phyloP scores from a whole-genome alignment of 768 basidiomycete species.

The Tulasnella sp. region DNA sequence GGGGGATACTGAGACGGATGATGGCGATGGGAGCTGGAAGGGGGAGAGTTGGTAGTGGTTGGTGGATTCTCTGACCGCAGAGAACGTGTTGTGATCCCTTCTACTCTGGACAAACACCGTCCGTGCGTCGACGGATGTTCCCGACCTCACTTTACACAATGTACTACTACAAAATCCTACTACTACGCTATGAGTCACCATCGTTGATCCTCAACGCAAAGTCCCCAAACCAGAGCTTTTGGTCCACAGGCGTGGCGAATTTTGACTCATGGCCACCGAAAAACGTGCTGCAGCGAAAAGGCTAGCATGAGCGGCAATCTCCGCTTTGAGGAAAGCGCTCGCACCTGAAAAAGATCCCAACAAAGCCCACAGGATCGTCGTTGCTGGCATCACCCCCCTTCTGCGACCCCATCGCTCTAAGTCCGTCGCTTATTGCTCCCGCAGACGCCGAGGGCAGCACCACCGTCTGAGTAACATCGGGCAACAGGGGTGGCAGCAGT shows the following conservation, averaged over 20 bases:
- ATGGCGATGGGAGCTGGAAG: not conserved
- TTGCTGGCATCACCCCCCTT: not conserved
- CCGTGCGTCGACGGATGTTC: not conserved
- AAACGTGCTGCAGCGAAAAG: slow-evolving; percentile 57
- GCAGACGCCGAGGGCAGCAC: not conserved
- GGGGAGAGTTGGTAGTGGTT: not conserved
- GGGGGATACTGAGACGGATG: not conserved
- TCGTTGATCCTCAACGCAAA: slow-evolving; percentile 51
- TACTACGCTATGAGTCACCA: not conserved
- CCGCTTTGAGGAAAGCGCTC: slow-evolving; percentile 28
- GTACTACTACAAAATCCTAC: not conserved
- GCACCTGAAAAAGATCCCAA: slow-evolving; percentile 78
- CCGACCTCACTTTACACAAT: slow-evolving; percentile 2
- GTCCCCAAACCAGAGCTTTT: slow-evolving; percentile 76
- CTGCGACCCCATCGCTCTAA: not conserved
- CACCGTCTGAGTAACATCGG: not conserved
- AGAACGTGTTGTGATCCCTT: slow-evolving; percentile 6
- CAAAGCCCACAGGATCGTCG: slow-evolving; percentile 45
- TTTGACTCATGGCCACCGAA: slow-evolving; percentile 72
- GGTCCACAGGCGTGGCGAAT: slow-evolving; percentile 74
- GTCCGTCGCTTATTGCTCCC: not conserved
- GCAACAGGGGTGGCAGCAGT: not conserved
- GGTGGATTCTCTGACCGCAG: not conserved
- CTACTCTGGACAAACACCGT: slow-evolving; percentile 2
- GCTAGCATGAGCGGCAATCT: slow-evolving; percentile 26